These are phyloP conservation scores for Solanum sejunctum DNA, from an alignment of 257 asterid genomes.

Conservation along the genomic window DNA sequence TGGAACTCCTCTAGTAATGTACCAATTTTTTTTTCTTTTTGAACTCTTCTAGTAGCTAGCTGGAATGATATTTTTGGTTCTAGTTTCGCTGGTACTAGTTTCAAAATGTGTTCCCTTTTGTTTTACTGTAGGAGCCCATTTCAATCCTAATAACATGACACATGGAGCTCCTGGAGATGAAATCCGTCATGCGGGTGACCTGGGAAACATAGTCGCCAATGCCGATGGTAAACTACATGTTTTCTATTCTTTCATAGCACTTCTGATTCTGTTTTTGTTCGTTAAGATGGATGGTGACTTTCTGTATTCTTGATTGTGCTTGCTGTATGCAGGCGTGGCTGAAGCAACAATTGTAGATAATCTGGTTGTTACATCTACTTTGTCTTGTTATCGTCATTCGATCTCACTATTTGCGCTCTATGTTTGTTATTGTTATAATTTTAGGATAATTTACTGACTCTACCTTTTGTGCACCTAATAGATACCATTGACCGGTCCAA, in stretches of 20 bases:
- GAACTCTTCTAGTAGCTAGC: background rate
- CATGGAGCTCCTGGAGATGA: conserved; percentile 96
- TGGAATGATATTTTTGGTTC: background rate
- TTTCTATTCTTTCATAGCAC: background rate
- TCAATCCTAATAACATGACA: conserved; percentile 66
- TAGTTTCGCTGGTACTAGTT: background rate
- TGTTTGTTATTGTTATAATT: background rate
- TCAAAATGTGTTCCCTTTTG: background rate
- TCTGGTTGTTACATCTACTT: conserved; percentile 37
- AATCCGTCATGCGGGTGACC: conserved; percentile 99
- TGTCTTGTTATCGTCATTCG: background rate
- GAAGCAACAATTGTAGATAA: conserved; percentile 72
- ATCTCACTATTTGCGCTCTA: background rate
- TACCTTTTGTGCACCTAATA: conserved; percentile 10
- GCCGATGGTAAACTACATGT: conserved; percentile 45
- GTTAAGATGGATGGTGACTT: background rate
- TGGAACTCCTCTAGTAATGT: background rate
- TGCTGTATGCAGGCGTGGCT: conserved; percentile 60
- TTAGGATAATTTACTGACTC: background rate
- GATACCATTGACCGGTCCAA: conserved; percentile 81
- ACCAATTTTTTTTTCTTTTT: background rate
- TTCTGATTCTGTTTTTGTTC: background rate
- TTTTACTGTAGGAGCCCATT: conserved; percentile 61
- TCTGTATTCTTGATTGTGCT: conserved; percentile 3
- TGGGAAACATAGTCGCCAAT: conserved; percentile 99